These are phyloP conservation scores for Knufia petricola DNA, from an alignment of 2,329 filamentous ascomycete species.

Conservation along the genomic window DNA sequence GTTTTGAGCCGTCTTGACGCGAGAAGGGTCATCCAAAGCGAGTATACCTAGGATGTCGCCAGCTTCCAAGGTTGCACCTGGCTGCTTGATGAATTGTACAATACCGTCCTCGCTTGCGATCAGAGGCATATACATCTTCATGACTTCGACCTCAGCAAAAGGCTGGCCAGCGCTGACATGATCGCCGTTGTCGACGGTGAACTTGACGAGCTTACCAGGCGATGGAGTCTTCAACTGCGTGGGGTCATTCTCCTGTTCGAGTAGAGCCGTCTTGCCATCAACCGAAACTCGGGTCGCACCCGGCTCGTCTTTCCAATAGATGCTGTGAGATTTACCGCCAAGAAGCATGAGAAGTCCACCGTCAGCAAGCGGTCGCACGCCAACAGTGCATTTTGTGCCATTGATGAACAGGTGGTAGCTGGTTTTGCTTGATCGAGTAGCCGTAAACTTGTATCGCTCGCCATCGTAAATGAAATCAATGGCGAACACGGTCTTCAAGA, in stretches of 20 bases:
- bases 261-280: constrained; percentile 92
- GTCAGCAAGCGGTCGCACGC: constrained; percentile 84
- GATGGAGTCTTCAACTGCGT: constrained; percentile 92
- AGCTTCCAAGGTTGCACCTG: constrained; percentile 91
- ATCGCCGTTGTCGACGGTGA: constrained; percentile 86
- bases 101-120: constrained; percentile 90
- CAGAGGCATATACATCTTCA: constrained; percentile 99
- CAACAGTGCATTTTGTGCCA: constrained; percentile 89
- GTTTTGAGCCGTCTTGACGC: constrained; percentile 91
- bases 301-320: constrained; percentile 99
- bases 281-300: constrained; percentile 91
- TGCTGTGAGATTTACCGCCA: constrained; percentile 86
- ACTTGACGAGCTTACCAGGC: constrained; percentile 96
- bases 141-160: constrained; percentile 96
- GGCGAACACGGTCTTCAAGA: constrained; percentile 93
- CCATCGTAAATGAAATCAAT: constrained; percentile 99
- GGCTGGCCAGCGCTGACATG: constrained; percentile 87
- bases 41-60: constrained; percentile 98
- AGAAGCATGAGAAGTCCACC: constrained; percentile 87
- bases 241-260: constrained; percentile 98
- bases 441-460: constrained; percentile 93
- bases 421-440: constrained; percentile 80
- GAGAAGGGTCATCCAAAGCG: constrained; percentile 84
- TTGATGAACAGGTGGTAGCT: constrained; percentile 99
- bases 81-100: constrained; percentile 98